Percentiles rank a stretch among this genome's conserved stretches.
Evolutionary conservation across 306 rosid species (phyloP).

Genomic region (Prunus kanzakura): DNA sequence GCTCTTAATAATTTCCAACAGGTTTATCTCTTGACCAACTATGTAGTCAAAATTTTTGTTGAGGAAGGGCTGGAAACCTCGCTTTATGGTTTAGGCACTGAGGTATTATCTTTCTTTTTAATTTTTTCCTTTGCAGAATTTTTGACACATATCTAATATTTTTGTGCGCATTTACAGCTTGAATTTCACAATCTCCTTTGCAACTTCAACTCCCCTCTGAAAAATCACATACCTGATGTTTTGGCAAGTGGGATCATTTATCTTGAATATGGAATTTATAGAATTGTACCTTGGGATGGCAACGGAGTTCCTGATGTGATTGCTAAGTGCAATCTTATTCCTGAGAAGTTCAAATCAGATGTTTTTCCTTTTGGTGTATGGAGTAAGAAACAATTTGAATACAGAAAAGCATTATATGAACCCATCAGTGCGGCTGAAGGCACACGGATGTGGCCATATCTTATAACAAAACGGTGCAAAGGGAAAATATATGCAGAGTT

Average conservation of each 20-base stretch:
- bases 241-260: conserved; percentile 74
- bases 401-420: conserved; percentile 45
- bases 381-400: conserved; percentile 65
- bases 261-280: conserved; percentile 62
- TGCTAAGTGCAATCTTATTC: conserved; percentile 48
- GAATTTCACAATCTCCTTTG: conserved; percentile 63
- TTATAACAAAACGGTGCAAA: conserved; percentile 66
- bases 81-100: conserved; percentile 82
- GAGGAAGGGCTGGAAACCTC: conserved; percentile 90
- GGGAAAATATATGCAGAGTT: conserved; percentile 82
- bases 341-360: conserved; percentile 31
- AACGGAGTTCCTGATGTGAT: conserved; percentile 62
- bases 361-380: conserved; percentile 71
- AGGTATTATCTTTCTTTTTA: conserved; percentile 48
- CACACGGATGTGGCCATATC: conserved; percentile 77
- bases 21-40: conserved; percentile 74
- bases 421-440: conserved; percentile 28
- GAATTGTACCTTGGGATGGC: conserved; percentile 79
- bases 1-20: conserved; percentile 33
- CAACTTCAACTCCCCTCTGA: conserved; percentile 64
- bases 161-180: conserved; percentile 52
- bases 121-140: conserved; percentile 14
- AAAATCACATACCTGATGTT: conserved; percentile 63
- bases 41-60: conserved; percentile 72
- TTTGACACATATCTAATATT: conserved; percentile 31